Evolutionary conservation across 192 early-diverging fungal genomes (phyloP), one percentile per base, ranked within the genome.

Genomic region (Coemansia reversa): DNA sequence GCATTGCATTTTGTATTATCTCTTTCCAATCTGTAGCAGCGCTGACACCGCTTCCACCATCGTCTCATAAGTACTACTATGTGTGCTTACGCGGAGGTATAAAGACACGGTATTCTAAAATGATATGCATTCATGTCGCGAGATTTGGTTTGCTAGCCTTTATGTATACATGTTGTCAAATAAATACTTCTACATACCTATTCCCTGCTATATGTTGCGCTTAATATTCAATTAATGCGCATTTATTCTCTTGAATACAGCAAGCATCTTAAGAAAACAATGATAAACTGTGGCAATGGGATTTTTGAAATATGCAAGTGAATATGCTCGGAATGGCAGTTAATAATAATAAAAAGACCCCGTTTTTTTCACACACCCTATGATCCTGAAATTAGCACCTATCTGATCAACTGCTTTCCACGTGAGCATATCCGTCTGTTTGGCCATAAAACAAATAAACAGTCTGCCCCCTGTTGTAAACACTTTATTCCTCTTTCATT

Each of bases 11-110:
- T 56, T 60, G 58, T 64, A 45, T 53, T 42, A 20, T 42, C 49
- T 45, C 16, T 49, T 47, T 60, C n/a, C 23, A 24, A 58, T 61
- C 60, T 67, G 83, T 76, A 91, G 90, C 87, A 86, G 88, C 79
- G 84, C 91, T 56, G 72, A 86, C 82, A 91, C 91, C 75, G 91
- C 91, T 66, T 91, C 91, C 55, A 84, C 91, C 76, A 84, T 93
- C 55, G 88, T 93, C 66, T 79, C 91, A 53, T 93, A 93, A 93
- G 74, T 70, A 48, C 64, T 18, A n/a, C 25, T 25, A 9, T 45
- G 39, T 45, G 39, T 12, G 16, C 39, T 45, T 45, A 45, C 14
- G 39, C 9, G 16, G 14, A 16, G 12, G 39, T 45, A 45, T 45
- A 16, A 16, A 45, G 39, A 16, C 39, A 45, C 39, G 16, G 14